Percentiles rank a stretch among this genome's conserved stretches.
Evolutionary conservation across 345 rosid species (phyloP).

Genomic region (Eucalyptus pumila): DNA sequence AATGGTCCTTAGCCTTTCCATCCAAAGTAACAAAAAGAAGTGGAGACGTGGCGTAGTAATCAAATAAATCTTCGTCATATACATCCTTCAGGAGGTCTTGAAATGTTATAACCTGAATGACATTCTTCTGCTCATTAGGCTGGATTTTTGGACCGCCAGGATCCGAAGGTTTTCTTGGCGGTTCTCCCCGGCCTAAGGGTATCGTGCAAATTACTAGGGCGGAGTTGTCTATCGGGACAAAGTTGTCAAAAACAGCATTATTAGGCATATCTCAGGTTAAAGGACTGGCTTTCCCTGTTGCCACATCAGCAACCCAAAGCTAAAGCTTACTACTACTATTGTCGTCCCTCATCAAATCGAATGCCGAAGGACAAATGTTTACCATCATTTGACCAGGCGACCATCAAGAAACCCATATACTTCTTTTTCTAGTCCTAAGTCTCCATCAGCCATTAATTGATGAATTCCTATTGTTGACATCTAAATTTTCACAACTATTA

Average conservation of each 20-base stretch:
- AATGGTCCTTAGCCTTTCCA: slow-evolving; percentile 49
- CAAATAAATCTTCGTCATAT: slow-evolving; percentile 83
- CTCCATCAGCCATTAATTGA: slow-evolving; percentile 55
- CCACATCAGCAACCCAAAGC: slow-evolving; percentile 75
- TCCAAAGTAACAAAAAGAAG: slow-evolving; percentile 69
- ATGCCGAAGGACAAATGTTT: slow-evolving; percentile 68
- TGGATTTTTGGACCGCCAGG: slow-evolving; percentile 84
- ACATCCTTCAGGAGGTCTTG: slow-evolving; percentile 92
- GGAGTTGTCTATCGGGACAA: slow-evolving; percentile 64
- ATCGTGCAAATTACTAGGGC: slow-evolving; percentile 69
- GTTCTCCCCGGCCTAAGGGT: slow-evolving; percentile 65
- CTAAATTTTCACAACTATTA: too few relatives aligned
- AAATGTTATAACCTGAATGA: slow-evolving; percentile 81
- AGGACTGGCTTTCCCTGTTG: slow-evolving; percentile 68
- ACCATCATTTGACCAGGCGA: slow-evolving; percentile 81
- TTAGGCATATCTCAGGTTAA: slow-evolving; percentile 40
- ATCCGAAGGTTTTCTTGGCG: slow-evolving; percentile 76
- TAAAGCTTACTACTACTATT: slow-evolving; percentile 46
- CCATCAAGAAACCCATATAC: slow-evolving; percentile 71
- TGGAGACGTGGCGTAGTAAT: slow-evolving; percentile 83
- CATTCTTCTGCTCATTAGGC: slow-evolving; percentile 50
- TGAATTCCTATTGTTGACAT: slow-evolving; percentile 39
- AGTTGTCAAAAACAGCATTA: slow-evolving; percentile 86
- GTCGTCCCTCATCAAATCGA: slow-evolving; percentile 57
- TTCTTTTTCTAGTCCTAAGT: slow-evolving; percentile 73